These are phyloP conservation scores for Bacterosira constricta DNA, from an alignment of 108 stramenopile species.

Conservation along the genomic window DNA sequence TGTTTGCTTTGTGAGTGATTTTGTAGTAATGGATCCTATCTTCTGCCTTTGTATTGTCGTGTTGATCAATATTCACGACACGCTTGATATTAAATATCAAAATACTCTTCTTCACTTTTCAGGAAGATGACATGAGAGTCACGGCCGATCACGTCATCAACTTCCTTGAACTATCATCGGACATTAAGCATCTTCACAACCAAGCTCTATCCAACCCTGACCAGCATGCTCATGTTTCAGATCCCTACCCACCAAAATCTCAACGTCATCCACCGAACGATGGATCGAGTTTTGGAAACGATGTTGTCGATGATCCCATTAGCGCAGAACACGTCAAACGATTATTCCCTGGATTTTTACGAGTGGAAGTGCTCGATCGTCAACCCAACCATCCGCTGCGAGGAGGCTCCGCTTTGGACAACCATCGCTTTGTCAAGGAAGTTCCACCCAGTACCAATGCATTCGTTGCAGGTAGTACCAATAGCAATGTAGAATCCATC, in stretches of 20 bases:
- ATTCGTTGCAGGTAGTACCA: neutral
- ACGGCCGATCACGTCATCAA: constrained; percentile 62
- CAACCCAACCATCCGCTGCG: constrained; percentile 43
- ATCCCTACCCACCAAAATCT: neutral
- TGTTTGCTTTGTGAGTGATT: constrained; percentile 47
- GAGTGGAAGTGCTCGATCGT: constrained; percentile 66
- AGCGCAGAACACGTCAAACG: constrained; percentile 57
- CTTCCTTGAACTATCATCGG: constrained; percentile 54
- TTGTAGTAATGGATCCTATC: no score
- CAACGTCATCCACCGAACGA: constrained; percentile 25
- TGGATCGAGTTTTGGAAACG: constrained; percentile 30
- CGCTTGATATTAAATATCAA: no score
- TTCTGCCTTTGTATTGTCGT: no score
- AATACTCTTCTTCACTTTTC: neutral
- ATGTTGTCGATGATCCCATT: constrained; percentile 54
- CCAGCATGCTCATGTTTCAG: neutral
- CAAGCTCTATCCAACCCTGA: constrained; percentile 21
- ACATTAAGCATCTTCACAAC: constrained; percentile 48
- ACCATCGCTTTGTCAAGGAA: constrained; percentile 26
- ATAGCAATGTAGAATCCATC: constrained; percentile 18
- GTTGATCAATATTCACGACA: no score
- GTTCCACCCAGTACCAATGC: constrained; percentile 19
- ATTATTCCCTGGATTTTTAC: constrained; percentile 69
- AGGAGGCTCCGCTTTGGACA: constrained; percentile 10
- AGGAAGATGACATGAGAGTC: constrained; percentile 76